Percentiles rank a stretch among this genome's conserved stretches.
phyloP scores from a whole-genome alignment of 257 asterid species.

The Ligustrum vulgare region DNA sequence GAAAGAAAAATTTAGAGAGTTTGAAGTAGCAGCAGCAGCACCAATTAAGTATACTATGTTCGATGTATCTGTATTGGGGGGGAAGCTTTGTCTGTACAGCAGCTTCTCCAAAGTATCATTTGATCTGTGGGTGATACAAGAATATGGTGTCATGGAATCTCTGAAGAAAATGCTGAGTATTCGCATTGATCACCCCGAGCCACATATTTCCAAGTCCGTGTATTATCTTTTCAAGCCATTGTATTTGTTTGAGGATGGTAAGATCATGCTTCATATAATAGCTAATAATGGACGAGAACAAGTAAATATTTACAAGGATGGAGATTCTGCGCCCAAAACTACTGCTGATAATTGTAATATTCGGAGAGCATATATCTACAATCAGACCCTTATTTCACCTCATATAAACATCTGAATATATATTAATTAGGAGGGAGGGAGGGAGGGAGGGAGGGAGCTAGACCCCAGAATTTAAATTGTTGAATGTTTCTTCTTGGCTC shows the following conservation, averaged over 20 bases:
- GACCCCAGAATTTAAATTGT: too few species aligned
- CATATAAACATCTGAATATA: too few species aligned
- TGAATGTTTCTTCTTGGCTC: too few species aligned
- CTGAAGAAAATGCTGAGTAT: neutral
- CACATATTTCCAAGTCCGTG: too few species aligned
- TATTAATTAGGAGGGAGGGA: too few species aligned
- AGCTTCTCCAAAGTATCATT: rapidly evolving
- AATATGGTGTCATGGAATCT: neutral
- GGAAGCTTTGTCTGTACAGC: neutral
- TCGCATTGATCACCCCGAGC: too few species aligned
- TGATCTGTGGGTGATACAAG: neutral
- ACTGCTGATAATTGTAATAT: neutral
- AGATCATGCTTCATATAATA: neutral
- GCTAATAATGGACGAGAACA: neutral
- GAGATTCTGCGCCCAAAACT: neutral
- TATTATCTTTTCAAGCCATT: neutral
- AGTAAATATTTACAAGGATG: neutral
- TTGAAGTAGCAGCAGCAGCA: too few species aligned
- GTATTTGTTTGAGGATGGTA: neutral
- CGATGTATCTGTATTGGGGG: neutral
- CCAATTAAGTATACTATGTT: too few species aligned
- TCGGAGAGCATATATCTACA: neutral
- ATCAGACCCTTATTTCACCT: too few species aligned
- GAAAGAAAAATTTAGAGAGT: neutral
- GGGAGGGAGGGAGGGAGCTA: too few species aligned